Percentiles rank a stretch among this genome's conserved stretches.
These are phyloP conservation scores for Xylaria grammica DNA, from an alignment of 495 filamentous ascomycete species.

Conservation along the genomic window DNA sequence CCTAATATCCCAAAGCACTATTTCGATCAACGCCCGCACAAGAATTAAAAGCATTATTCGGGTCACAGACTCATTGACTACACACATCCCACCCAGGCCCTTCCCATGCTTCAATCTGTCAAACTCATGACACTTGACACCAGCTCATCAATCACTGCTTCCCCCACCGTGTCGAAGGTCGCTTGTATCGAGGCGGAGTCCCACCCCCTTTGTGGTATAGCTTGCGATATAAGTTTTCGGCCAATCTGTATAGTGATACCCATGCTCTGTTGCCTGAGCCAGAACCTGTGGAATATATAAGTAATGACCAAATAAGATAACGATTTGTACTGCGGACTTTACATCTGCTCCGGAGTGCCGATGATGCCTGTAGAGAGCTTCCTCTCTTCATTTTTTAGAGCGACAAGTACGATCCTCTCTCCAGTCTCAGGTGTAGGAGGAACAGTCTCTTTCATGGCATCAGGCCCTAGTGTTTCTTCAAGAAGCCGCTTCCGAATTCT, in stretches of 20 bases:
- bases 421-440: constrained; percentile 42
- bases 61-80: too few relatives aligned
- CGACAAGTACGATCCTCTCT: constrained; percentile 54
- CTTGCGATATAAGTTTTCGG: constrained; percentile 32
- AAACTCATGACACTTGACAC: constrained; percentile 10
- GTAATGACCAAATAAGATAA: not conserved
- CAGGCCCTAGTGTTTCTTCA: constrained; percentile 62
- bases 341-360: constrained; percentile 61
- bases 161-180: constrained; percentile 17
- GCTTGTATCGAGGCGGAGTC: constrained; percentile 5
- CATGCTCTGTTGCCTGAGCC: constrained; percentile 46
- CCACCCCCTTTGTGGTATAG: constrained; percentile 25
- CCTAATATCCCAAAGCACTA: too few relatives aligned
- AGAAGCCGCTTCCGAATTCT: constrained; percentile 73
- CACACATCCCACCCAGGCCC: too few relatives aligned
- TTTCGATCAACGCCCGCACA: too few relatives aligned
- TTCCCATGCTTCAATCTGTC: not conserved
- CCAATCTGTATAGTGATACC: constrained; percentile 47
- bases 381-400: constrained; percentile 72
- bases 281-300: constrained; percentile 38
- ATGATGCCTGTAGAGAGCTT: constrained; percentile 52
- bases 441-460: constrained; percentile 43
- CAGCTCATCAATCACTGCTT: constrained; percentile 12
- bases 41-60: too few relatives aligned
- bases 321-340: constrained; percentile 24